Conservation (phyloP, 2,329 filamentous ascomycete genomes). For the Capronia coronata region DNA sequence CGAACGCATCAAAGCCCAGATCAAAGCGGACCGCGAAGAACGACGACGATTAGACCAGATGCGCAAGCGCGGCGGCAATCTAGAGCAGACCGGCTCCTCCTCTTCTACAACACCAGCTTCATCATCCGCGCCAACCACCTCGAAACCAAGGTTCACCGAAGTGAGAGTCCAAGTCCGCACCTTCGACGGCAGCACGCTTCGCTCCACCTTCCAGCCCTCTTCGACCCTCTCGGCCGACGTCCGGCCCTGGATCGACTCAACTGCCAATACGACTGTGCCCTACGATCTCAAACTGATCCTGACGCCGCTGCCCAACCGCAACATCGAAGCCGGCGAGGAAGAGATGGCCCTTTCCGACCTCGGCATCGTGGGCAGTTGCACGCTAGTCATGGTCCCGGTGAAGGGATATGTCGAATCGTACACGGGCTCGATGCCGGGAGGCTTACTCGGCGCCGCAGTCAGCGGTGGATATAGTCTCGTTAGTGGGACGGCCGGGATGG, state of each 20-base stretch:
- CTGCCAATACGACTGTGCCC: slow-evolving; percentile 53
- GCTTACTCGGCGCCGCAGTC: slow-evolving; percentile 35
- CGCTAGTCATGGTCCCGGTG: slow-evolving; percentile 71
- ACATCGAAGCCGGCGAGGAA: slow-evolving; percentile 70
- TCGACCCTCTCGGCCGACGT: slow-evolving; percentile 61
- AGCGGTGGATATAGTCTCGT: slow-evolving; percentile 40
- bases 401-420: slow-evolving; percentile 57
- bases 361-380: slow-evolving; percentile 70
- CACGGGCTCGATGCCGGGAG: slow-evolving; percentile 31
- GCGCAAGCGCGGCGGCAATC: slow-evolving; percentile 34
- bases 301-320: slow-evolving; percentile 67
- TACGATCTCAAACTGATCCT: slow-evolving; percentile 82
- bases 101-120: slow-evolving; percentile 1
- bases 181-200: slow-evolving; percentile 75
- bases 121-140: slow-evolving; percentile 6
- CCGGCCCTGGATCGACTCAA: slow-evolving; percentile 67
- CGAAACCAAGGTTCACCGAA: slow-evolving; percentile 25
- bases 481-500: slow-evolving; percentile 39
- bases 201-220: slow-evolving; percentile 61
- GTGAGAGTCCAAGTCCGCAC: slow-evolving; percentile 71
- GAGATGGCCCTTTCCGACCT: slow-evolving; percentile 60
- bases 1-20: slow-evolving; percentile 63
- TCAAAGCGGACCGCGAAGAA: slow-evolving; percentile 69
- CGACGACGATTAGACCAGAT: slow-evolving; percentile 53
- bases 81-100: slow-evolving; percentile 7